phyloP scores from a whole-genome alignment of 257 asterid species.

The Nicotiana tomentosiformis region DNA sequence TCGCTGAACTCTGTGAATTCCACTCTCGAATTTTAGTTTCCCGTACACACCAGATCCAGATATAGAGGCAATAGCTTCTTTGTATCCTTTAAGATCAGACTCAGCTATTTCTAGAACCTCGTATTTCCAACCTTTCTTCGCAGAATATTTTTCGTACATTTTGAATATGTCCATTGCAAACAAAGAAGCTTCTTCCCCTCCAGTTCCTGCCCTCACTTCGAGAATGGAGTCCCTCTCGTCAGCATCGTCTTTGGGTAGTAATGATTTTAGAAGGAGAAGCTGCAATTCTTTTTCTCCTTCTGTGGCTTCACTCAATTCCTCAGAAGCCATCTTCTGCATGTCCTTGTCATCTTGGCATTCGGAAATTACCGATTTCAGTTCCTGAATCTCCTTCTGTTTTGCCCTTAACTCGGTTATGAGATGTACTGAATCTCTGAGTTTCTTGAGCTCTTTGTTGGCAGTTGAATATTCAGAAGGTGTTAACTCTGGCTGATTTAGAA shows the following conservation, averaged over 20 bases:
- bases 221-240: constrained; percentile 90
- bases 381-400: constrained; percentile 74
- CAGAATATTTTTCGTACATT: constrained; percentile 86
- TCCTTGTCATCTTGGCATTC: constrained; percentile 80
- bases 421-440: constrained; percentile 53
- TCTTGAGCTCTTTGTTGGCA: constrained; percentile 85
- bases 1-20: constrained; percentile 98
- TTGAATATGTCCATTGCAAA: constrained; percentile 93
- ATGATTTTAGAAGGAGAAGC: constrained; percentile 57
- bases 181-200: constrained; percentile 97
- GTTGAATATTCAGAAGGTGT: constrained; percentile 62
- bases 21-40: constrained; percentile 93
- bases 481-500: constrained; percentile 65
- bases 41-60: constrained; percentile 89
- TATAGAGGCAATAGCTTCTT: constrained; percentile 96
- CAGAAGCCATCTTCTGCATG: constrained; percentile 83
- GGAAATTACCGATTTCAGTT: constrained; percentile 46
- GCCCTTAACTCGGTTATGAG: constrained; percentile 58
- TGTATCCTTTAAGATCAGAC: constrained; percentile 83
- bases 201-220: constrained; percentile 98
- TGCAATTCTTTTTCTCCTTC: constrained; percentile 69
- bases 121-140: constrained; percentile 81
- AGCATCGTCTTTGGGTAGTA: constrained; percentile 92
- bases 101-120: constrained; percentile 71
- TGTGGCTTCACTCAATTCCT: constrained; percentile 61